phyloP scores from a whole-genome alignment of 2,329 filamentous ascomycete species.

The Escovopsis sp. region DNA sequence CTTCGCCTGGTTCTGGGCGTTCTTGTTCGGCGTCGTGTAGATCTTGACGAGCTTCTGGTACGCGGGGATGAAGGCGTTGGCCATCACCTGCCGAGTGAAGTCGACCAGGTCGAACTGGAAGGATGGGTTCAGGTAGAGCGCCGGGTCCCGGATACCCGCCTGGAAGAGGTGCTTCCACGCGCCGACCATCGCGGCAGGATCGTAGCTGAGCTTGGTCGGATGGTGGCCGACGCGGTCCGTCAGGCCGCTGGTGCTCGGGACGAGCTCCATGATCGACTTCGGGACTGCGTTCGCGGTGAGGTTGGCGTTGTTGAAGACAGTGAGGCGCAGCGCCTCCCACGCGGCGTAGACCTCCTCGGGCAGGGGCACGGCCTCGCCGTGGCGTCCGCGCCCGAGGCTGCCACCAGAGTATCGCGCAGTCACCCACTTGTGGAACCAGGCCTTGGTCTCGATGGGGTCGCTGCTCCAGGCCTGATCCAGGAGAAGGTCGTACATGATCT shows the following conservation, averaged over 20 bases:
- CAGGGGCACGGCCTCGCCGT: slow-evolving; percentile 2
- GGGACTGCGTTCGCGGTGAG: slow-evolving; percentile 24
- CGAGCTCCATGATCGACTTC: slow-evolving; percentile 31
- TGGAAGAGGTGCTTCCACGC: slow-evolving; percentile 25
- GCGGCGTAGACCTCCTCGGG: slow-evolving; percentile 23
- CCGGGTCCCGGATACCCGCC: slow-evolving; percentile 16
- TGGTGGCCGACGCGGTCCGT: slow-evolving; percentile 25
- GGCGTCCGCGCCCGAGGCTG: background rate
- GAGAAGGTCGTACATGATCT: slow-evolving; percentile 35
- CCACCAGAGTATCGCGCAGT: slow-evolving; percentile 23
- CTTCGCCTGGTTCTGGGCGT: slow-evolving; percentile 10
- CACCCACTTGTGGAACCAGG: slow-evolving; percentile 33
- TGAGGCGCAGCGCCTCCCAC: slow-evolving; percentile 30
- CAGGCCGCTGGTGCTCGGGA: slow-evolving; percentile 26
- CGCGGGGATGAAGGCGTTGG: slow-evolving; percentile 27
- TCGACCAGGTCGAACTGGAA: slow-evolving; percentile 35
- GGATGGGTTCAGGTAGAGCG: slow-evolving; percentile 25
- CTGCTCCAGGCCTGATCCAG: slow-evolving; percentile 35
- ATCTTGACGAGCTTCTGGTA: slow-evolving; percentile 22
- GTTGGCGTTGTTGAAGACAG: slow-evolving; percentile 35
- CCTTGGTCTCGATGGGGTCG: slow-evolving; percentile 25
- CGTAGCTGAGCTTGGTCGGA: slow-evolving; percentile 26
- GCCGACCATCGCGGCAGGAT: slow-evolving; percentile 20
- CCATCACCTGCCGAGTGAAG: slow-evolving; percentile 31
- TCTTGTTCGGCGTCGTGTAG: slow-evolving; percentile 11